A percentile compares a stretch with the other conserved stretches of the same genome.
phyloP scores from a whole-genome alignment of 2,329 filamentous ascomycete genomes.

The Pseudogymnoascus sp. region DNA sequence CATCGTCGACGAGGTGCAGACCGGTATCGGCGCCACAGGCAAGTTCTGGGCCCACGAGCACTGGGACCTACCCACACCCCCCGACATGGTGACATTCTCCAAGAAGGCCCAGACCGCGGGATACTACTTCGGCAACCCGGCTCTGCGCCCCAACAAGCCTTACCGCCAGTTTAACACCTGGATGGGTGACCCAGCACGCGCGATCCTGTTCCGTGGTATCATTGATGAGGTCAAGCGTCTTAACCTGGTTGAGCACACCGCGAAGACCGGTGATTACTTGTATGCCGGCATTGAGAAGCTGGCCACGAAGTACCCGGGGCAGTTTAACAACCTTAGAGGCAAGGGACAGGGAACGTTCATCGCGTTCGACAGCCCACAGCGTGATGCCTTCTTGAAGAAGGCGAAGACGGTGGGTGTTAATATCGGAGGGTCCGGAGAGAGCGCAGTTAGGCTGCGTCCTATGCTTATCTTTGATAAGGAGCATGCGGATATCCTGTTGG shows the following conservation, averaged over 20 bases:
- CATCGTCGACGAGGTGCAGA: conserved; percentile 82
- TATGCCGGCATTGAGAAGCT: conserved; percentile 58
- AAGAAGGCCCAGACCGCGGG: conserved; percentile 83
- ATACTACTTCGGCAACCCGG: conserved; percentile 73
- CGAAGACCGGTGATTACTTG: conserved; percentile 55
- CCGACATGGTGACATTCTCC: conserved; percentile 82
- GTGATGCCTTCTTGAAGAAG: conserved; percentile 62
- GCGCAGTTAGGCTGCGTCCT: conserved; percentile 64
- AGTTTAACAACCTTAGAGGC: conserved; percentile 68
- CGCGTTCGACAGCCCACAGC: conserved; percentile 66
- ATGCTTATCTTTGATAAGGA: conserved; percentile 85
- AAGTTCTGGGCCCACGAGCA: conserved; percentile 86
- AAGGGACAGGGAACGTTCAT: conserved; percentile 74
- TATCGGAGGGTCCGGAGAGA: conserved; percentile 66
- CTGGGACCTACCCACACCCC: conserved; percentile 65
- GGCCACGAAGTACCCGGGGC: conserved; percentile 56
- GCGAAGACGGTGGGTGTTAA: conserved; percentile 69
- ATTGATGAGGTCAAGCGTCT: conserved; percentile 65
- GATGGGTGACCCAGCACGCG: conserved; percentile 76
- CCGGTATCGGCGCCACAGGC: conserved; percentile 75
- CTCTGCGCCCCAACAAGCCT: conserved; percentile 69
- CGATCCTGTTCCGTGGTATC: conserved; percentile 70
- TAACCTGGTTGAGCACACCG: conserved; percentile 61
- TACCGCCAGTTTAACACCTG: conserved; percentile 86
- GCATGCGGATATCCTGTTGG: conserved; percentile 80